Percentiles rank a stretch among this genome's conserved stretches.
These are phyloP conservation scores for Nemophila menziesii DNA, from an alignment of 257 asterid genomes.

Conservation along the genomic window DNA sequence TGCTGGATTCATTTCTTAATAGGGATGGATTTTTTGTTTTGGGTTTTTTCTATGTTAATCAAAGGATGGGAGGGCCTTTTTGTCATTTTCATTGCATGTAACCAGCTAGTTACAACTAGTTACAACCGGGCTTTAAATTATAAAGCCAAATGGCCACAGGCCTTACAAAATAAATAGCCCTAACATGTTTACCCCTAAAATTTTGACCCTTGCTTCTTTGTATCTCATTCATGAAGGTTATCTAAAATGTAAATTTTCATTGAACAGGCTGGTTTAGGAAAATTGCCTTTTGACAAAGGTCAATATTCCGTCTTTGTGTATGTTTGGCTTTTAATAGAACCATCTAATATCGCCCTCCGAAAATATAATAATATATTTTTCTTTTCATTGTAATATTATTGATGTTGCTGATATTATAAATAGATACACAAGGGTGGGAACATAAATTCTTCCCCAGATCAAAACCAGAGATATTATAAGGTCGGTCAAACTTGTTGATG, in stretches of 20 bases:
- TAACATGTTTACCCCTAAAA: too few relatives aligned
- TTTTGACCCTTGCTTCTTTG: background rate
- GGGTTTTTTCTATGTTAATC: too few relatives aligned
- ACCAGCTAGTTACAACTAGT: too few relatives aligned
- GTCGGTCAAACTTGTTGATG: slow-evolving; percentile 75
- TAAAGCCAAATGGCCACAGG: too few relatives aligned
- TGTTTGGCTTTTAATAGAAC: slow-evolving; percentile 2
- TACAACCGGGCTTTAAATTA: too few relatives aligned
- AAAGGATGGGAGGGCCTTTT: too few relatives aligned
- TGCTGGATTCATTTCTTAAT: too few relatives aligned
- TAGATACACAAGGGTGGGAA: slow-evolving; percentile 63
- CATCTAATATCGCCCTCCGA: background rate
- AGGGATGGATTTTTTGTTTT: too few relatives aligned
- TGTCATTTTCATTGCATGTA: too few relatives aligned
- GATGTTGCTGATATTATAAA: background rate
- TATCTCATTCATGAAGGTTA: background rate
- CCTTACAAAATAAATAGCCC: too few relatives aligned
- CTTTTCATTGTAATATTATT: background rate
- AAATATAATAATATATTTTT: too few relatives aligned
- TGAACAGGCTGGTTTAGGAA: slow-evolving; percentile 87
- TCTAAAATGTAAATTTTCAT: slow-evolving; percentile 8
- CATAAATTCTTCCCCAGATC: slow-evolving; percentile 57
- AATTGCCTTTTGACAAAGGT: slow-evolving; percentile 86
- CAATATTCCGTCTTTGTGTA: slow-evolving; percentile 94
- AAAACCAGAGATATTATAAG: slow-evolving; percentile 73